Conservation (phyloP, 768 basidiomycete species). For the Podaxis mareebaensis region DNA sequence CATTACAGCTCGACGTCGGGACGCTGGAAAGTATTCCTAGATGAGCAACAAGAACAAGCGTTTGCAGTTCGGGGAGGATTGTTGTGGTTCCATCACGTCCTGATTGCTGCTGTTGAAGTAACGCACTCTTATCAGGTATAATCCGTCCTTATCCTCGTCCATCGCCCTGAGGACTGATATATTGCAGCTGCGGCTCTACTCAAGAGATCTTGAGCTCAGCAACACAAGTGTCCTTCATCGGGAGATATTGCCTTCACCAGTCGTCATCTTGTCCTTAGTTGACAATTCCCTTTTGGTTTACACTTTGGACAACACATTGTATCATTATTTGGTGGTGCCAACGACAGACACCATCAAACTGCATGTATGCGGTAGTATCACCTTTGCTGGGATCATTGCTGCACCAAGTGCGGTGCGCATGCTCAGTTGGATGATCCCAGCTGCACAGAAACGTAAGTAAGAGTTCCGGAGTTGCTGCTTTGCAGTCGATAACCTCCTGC, state of each 20-base stretch:
- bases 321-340: conserved; percentile 89
- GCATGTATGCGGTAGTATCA: conserved; percentile 92
- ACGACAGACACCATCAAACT: conserved; percentile 81
- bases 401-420: conserved; percentile 83
- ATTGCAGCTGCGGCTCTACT: conserved; percentile 85
- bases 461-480: background rate
- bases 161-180: conserved; percentile 5
- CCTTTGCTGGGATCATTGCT: conserved; percentile 87
- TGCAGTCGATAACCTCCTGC: conserved; percentile 16
- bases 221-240: conserved; percentile 83
- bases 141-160: conserved; percentile 16
- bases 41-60: conserved; percentile 80
- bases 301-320: conserved; percentile 89
- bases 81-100: conserved; percentile 95
- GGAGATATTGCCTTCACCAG: conserved; percentile 72
- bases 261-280: conserved; percentile 86
- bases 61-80: conserved; percentile 90
- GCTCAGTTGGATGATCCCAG: conserved; percentile 96
- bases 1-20: conserved; percentile 96
- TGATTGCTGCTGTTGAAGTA: conserved; percentile 88
- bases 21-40: conserved; percentile 89
- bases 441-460: conserved; percentile 83
- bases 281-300: conserved; percentile 96
- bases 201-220: conserved; percentile 85
- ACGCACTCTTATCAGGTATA: conserved; percentile 75